Evolutionary conservation across 306 rosid genomes (phyloP).

Genomic region (Castanospermum australe): DNA sequence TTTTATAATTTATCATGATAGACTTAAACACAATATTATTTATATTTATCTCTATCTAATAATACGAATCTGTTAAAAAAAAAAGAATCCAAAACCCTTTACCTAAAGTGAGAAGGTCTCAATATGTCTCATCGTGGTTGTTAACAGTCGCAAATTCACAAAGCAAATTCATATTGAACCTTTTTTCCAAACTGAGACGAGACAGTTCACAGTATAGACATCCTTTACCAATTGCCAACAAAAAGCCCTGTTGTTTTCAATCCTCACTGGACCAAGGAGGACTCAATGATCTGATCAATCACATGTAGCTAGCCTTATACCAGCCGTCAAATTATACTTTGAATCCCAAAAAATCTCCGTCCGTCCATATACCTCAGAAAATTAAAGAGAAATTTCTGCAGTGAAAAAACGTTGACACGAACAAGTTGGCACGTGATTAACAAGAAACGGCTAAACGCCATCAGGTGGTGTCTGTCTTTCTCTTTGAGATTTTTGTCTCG

Average conservation of each 20-base stretch:
- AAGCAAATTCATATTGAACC: not conserved
- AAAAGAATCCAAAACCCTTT: too few relatives aligned
- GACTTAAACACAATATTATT: too few relatives aligned
- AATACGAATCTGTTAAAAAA: too few relatives aligned
- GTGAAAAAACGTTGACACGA: not conserved
- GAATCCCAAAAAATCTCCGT: not conserved
- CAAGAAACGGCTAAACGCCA: too few relatives aligned
- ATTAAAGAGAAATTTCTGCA: not conserved
- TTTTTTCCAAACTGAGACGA: not conserved
- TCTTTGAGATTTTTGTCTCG: not conserved
- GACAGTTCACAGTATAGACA: not conserved
- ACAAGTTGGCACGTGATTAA: not conserved
- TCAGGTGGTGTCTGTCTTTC: not conserved
- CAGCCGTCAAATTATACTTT: constrained; percentile 23
- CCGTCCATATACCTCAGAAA: not conserved
- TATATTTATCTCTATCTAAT: too few relatives aligned
- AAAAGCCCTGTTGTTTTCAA: not conserved
- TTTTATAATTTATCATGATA: too few relatives aligned
- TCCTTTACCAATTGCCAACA: constrained; percentile 7
- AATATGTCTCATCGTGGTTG: not conserved
- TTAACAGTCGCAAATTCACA: constrained; percentile 3
- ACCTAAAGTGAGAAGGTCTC: not conserved
- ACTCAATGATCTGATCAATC: too few relatives aligned
- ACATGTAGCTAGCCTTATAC: not conserved
- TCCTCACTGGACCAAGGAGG: constrained; percentile 3